Evolutionary conservation across 2,329 filamentous ascomycete genomes (phyloP), one percentile per base, ranked within the genome.

Genomic region (Microsporum canis): DNA sequence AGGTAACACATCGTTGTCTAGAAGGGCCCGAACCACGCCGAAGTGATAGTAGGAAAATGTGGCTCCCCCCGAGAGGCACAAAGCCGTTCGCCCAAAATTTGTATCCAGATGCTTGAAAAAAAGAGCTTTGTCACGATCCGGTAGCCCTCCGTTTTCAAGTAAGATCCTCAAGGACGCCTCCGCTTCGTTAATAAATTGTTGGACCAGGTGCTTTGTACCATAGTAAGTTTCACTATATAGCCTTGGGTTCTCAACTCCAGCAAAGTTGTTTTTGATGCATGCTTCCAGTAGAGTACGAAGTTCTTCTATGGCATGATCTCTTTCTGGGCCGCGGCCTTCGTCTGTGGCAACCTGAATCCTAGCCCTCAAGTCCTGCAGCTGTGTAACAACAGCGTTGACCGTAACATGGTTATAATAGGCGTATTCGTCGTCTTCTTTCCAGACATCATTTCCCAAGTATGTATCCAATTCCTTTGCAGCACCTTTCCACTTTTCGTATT

Each of bases 141-240:
- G 78, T 36, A 96, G 77, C 65, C 88, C 83, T 36, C 82, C 79
- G 7, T 87, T 90, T 51, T 82, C 77, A 2, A 86, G 76, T 8
- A 97, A 76, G 64, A 94, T 84, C 58, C 81, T 79, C 55, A 96
- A 78, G 34, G 81, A 82, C 1, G 75, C 65, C 61, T 72, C 68
- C 23, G 71, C 68, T 56, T 97, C 91, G 63, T 96, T 89, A 51
- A 96, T 78, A 70, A 92, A 97, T 60, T 86, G 85, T 74, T 97
- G 94, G 34, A 96, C 89, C 65, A 96, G 75, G 63, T 94, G 84
- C 74, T 99, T 99, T n/a, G 94, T 97, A 36, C 94, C 94, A 68
- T 91, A 96, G 71, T 99, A 99, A 2, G 92, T 95, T 76, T 97
- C 91, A 68, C 89, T 95, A 72, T 99, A 99, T n/a, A 99, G 77